phyloP scores from a whole-genome alignment of 768 basidiomycete genomes.

The Lentinus brumalis region DNA sequence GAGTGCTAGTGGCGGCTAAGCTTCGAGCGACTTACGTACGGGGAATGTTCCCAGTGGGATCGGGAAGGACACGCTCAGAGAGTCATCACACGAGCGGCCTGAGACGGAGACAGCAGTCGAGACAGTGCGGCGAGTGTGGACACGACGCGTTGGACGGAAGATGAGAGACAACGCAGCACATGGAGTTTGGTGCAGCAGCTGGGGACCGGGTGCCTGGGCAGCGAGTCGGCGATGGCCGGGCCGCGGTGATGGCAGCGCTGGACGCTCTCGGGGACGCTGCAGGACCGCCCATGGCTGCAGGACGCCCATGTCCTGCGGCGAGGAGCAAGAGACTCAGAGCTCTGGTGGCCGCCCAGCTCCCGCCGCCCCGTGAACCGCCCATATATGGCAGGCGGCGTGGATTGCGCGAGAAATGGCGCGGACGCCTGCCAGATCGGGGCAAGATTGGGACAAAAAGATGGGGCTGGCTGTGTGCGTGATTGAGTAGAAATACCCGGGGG shows the following conservation, averaged over 20 bases:
- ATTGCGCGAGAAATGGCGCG: constrained; percentile 4
- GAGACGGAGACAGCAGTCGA: background rate
- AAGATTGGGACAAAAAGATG: constrained; percentile 14
- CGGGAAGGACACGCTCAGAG: constrained; percentile 7
- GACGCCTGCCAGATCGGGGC: background rate
- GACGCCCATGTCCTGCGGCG: no score
- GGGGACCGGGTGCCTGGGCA: background rate
- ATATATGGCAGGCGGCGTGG: background rate
- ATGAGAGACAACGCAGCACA: no score
- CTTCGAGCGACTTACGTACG: constrained; percentile 13
- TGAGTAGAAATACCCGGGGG: constrained; percentile 25
- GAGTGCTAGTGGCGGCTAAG: background rate
- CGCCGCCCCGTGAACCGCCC: constrained; percentile 5
- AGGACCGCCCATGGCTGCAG: background rate
- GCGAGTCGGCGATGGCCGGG: constrained; percentile 17
- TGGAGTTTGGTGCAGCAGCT: background rate
- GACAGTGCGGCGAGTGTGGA: background rate
- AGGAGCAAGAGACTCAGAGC: no score
- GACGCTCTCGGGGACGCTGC: background rate
- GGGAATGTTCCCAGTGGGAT: background rate
- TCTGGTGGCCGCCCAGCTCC: background rate
- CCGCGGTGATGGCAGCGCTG: constrained; percentile 4
- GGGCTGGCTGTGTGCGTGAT: constrained; percentile 22
- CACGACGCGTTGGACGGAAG: no score
- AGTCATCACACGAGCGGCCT: constrained; percentile 16